phyloP scores from a whole-genome alignment of 306 rosid species.

The Rosa persica region DNA sequence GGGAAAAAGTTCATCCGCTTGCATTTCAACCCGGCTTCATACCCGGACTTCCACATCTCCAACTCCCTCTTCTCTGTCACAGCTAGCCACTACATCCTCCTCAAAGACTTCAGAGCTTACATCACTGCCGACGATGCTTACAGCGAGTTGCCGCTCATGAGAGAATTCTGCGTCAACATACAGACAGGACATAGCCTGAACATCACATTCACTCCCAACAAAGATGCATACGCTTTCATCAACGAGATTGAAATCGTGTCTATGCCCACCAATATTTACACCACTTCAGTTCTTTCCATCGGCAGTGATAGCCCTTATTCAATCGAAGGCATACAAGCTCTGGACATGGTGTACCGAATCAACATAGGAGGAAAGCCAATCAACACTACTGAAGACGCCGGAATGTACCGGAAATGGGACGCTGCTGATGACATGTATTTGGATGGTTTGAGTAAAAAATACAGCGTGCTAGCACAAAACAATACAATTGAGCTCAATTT shows the following conservation, averaged over 20 bases:
- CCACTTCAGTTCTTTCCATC: neutral
- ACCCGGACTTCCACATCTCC: constrained; percentile 4
- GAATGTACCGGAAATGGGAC: constrained; percentile 26
- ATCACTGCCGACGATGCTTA: constrained; percentile 25
- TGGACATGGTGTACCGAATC: constrained; percentile 24
- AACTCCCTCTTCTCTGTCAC: constrained; percentile 52
- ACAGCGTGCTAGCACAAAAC: too few relatives aligned
- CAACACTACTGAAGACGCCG: neutral
- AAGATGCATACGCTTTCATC: constrained; percentile 48
- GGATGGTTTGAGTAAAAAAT: neutral
- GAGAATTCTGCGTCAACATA: constrained; percentile 44
- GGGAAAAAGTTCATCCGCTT: constrained; percentile 56
- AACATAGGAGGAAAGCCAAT: neutral
- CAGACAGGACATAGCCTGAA: constrained; percentile 23
- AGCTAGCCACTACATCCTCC: constrained; percentile 45
- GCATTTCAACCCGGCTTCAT: constrained; percentile 37
- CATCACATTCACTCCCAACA: constrained; percentile 45
- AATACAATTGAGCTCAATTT: neutral
- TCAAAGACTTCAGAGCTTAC: constrained; percentile 46
- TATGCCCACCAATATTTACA: constrained; percentile 60
- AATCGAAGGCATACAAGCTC: neutral
- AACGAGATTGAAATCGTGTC: constrained; percentile 74
- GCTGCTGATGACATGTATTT: neutral
- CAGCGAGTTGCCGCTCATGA: neutral
- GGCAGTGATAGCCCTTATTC: neutral